phyloP scores from a whole-genome alignment of 257 asterid genomes.

The Solanum etuberosum region DNA sequence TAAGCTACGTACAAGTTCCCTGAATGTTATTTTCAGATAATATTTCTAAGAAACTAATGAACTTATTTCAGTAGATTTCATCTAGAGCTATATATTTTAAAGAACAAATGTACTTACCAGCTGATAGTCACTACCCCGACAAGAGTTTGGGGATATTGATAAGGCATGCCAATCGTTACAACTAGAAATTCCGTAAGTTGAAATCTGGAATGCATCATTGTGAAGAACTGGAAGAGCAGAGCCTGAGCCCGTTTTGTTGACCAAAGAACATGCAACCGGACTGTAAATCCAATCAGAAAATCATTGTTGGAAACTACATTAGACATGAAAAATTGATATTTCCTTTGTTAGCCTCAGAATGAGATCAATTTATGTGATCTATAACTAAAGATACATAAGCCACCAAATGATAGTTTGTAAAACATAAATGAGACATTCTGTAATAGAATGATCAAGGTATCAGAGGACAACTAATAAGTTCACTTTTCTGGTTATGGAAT shows the following conservation, averaged over 20 bases:
- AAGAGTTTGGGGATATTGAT: conserved; percentile 18
- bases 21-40: neutral
- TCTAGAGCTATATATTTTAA: neutral
- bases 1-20: neutral
- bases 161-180: conserved; percentile 23
- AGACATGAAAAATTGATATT: neutral
- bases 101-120: conserved; percentile 15
- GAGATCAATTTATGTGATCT: neutral
- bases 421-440: neutral
- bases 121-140: conserved; percentile 25
- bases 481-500: neutral
- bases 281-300: neutral
- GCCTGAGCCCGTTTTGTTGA: neutral
- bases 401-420: neutral
- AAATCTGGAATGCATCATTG: conserved; percentile 11
- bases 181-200: conserved; percentile 24
- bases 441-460: neutral
- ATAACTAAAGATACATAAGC: neutral
- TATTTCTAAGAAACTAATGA: neutral
- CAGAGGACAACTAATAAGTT: neutral
- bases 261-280: conserved; percentile 17
- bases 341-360: neutral
- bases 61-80: neutral
- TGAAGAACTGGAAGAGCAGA: neutral
- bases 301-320: neutral